Percentiles rank a stretch among this genome's conserved stretches.
These are phyloP conservation scores for Colletotrichum truncatum DNA, from an alignment of 2,329 filamentous ascomycete species.

Conservation along the genomic window DNA sequence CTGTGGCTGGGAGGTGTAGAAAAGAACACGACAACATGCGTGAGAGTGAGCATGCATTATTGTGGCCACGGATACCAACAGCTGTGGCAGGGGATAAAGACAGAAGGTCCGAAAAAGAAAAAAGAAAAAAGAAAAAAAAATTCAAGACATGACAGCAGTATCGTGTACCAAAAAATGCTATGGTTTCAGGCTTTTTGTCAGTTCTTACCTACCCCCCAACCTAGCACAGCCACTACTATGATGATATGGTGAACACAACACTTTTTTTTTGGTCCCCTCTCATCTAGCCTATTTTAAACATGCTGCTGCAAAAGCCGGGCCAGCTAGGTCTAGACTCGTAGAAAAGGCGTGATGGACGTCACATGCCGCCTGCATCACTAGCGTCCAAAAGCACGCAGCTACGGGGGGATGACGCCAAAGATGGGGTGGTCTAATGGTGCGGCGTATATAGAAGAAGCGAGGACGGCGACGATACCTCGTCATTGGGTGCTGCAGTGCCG, in stretches of 20 bases:
- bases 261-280: neutral
- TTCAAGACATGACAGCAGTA: neutral
- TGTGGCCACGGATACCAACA: too few relatives aligned
- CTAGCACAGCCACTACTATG: neutral
- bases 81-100: neutral
- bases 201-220: neutral
- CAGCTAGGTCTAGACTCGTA: neutral
- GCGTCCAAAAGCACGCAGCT: constrained; percentile 13
- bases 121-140: neutral
- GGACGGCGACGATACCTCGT: constrained; percentile 15
- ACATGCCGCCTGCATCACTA: constrained; percentile 25
- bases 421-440: neutral
- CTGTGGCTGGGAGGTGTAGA: too few relatives aligned
- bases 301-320: too few relatives aligned
- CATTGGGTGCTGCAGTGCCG: neutral
- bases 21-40: too few relatives aligned
- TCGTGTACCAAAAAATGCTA: constrained; percentile 21
- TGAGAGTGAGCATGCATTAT: too few relatives aligned
- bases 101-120: neutral
- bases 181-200: constrained; percentile 14
- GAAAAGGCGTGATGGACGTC: constrained; percentile 20
- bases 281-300: neutral
- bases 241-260: constrained; percentile 21
- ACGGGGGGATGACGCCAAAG: constrained; percentile 29
- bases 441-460: neutral